Base-by-base conservation (phyloP, 2,329 filamentous ascomycete species). In the Neofusicoccum sp. region DNA sequence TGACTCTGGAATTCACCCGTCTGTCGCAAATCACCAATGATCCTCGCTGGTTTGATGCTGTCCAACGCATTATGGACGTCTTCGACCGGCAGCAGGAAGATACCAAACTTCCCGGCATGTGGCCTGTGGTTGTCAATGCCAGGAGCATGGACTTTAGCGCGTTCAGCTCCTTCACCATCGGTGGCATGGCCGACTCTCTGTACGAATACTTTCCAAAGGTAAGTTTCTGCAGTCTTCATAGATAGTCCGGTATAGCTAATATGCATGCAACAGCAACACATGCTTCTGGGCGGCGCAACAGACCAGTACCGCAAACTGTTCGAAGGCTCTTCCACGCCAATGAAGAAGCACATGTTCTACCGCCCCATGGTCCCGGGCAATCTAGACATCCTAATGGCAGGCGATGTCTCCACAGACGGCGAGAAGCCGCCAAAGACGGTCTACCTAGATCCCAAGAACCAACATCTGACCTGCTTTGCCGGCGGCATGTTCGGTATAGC, bases 401-500 rank as follows among this genome's bases (percentile, higher is more conserved):
- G 73, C 24, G 75, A 78, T 44, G 73, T 79, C 1, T 62, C 62
- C 26, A 61, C 65, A 0, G 48, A 62, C 31, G 58, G 62, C 66
- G 69, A 38, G 63, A 62, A 9, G 56, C 63, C 3, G 30, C 33
- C n/a, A 58, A 67, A 4, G 63, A 61, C 9, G 6, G 73, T 6
- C 20, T 47, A 4, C 41, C 49, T 61, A 9, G 59, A 56, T 41
- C 49, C 59, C 34, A 48, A 57, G 24, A 48, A 31, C 43, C 76
- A 79, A 57, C 78, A 82, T 66, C 70, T 80, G 11, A 77, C 76
- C 30, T 87, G 85, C 73, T 87, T 85, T 67, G 77, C 81, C 0
- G 85, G 85, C n/a, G 85, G 84, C 56, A 87, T 86, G 84, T 82
- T 86, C 63, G 84, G 80, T 0, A 70, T 87, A 0, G 85, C 84